Conservation (phyloP, 208 protist species). For the Herpetomonas samuelpessoai region DNA sequence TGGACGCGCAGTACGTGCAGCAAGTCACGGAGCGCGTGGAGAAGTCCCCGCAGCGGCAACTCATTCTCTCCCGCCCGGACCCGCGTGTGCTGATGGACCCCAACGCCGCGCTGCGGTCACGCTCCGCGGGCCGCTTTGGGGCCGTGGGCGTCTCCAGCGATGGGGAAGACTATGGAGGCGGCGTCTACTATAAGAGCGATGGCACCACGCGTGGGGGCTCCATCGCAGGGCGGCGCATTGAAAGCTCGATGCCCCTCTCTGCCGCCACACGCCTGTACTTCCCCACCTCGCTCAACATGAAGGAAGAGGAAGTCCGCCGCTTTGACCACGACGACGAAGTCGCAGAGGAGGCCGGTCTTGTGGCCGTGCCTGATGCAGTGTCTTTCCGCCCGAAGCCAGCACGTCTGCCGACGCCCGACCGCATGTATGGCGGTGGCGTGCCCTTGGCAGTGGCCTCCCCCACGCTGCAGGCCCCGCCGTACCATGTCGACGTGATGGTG, state of each 20-base stretch:
- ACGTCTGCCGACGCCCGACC: slow-evolving; percentile 18
- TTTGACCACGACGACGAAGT: slow-evolving; percentile 62
- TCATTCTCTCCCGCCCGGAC: slow-evolving; percentile 36
- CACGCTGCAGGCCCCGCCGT: slow-evolving; percentile 19
- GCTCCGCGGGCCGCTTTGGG: slow-evolving; percentile 18
- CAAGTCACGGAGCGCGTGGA: slow-evolving; percentile 61
- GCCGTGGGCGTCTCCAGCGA: slow-evolving; percentile 8
- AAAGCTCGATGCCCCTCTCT: slow-evolving; percentile 22
- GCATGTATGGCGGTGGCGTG: slow-evolving; percentile 40
- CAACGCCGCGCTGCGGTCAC: not conserved
- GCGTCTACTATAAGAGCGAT: slow-evolving; percentile 64
- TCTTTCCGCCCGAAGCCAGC: slow-evolving; percentile 1
- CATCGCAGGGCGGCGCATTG: slow-evolving; percentile 16
- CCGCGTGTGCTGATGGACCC: slow-evolving; percentile 21
- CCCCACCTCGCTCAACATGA: slow-evolving; percentile 35
- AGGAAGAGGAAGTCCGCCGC: slow-evolving; percentile 48
- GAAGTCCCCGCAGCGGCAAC: slow-evolving; percentile 58
- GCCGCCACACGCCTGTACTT: slow-evolving; percentile 35
- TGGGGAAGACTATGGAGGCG: slow-evolving; percentile 20
- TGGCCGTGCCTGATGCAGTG: slow-evolving; percentile 17
- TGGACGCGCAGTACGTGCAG: slow-evolving; percentile 45
- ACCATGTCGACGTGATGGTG: not conserved
- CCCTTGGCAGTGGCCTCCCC: slow-evolving; percentile 18
- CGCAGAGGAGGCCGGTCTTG: slow-evolving; percentile 28
- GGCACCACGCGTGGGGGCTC: slow-evolving; percentile 24